Base-by-base conservation (phyloP, 2,329 filamentous ascomycete species). In the Penicillium glabrum region DNA sequence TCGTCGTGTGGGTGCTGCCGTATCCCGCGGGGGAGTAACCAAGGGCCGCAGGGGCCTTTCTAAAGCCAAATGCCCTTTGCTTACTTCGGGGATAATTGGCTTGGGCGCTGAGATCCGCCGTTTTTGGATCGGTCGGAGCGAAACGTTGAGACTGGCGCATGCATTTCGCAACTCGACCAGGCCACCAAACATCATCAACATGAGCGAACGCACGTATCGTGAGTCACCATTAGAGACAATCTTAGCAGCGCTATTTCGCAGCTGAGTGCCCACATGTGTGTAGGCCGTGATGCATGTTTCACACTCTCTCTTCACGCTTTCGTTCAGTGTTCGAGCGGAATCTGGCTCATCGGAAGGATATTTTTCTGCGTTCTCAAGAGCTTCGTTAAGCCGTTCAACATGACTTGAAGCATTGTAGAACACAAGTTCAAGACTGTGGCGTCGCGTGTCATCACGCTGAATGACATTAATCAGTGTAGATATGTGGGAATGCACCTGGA, bases 111-210 rank as follows among this genome's bases (percentile, higher is more conserved):
- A 55, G n/a, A 48, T 29, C 31, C 66, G 67, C 31, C 66, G 67
- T 54, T 71, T 70, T 53, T 68, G 68, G 44, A 59, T 26, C 2
- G 57, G 53, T 48, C 68, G 67, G 35, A 78, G 65, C 31, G 73
- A 75, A 51, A 78, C 74, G 27, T 80, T 80, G 49, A 86, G 75
- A 52, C 79, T 75, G 23, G 76, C 74, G 66, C 82, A 84, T 41
- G 83, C 82, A 67, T 87, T 87, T 50, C 83, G 81, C 57, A 85
- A 75, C 67, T 87, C 85, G 46, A 84, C 72, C 48, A 86, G 69
- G 59, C 83, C 82, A 47, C 81, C 80, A 62, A 84, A 85, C 35
- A 86, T 78, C 60, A 84, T 79, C 35, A 86, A 77, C 72, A 88
- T 79, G 44, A 86, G 75, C 16, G 80, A 84, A 26, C 85, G 82